Evolutionary conservation across 768 basidiomycete genomes (phyloP), one percentile per base, ranked within the genome.

Genomic region (Botryobasidium botryosum): DNA sequence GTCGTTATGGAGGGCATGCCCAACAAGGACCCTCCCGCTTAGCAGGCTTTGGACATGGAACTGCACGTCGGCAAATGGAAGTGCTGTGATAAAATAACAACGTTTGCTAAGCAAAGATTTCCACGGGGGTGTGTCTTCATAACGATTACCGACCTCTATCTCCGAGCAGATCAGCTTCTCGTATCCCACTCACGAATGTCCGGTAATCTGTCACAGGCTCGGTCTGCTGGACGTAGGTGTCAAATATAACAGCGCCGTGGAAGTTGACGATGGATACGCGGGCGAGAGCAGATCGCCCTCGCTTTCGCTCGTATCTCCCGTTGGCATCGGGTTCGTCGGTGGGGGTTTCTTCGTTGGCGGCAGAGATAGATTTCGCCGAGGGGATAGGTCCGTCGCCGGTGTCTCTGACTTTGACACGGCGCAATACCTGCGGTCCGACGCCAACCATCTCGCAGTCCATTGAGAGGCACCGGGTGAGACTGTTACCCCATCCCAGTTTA

Each of bases 381-480:
- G 37, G 12, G 37, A 39, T 24, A 13, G 10, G 10, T 21, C 12
- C 10, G 23, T 13, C 10, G 10, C 8, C 12, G 37, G 10, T 13
- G 8, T 10, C 23, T 21, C 10, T 39, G 10, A 10, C 37, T 10
- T 8, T 8, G 8, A 10, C 37, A 10, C 8, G 37, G 23, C 37
- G 10, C 23, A 24, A 39, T 13, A 21, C 10, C 13, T n/a, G n/a
- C 13, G 74, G 68, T 1, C 88, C 88, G n/a, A 92, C 72, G 4
- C 90, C 90, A 10, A 97, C 91, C 88, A 97, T 94, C 61, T 97
- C 92, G 54, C 92, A 97, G 61, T 99, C 92, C 23, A 99, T 64
- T 0, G 88, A 76, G 33, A 94, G 63, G 51, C 80, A 81, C 55
- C 71, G 77, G 40, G 79, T 79, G 3, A 74, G 73, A 36, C 78